Conservation (phyloP, 169 alveolate species). For the Perkinsus marinus region DNA sequence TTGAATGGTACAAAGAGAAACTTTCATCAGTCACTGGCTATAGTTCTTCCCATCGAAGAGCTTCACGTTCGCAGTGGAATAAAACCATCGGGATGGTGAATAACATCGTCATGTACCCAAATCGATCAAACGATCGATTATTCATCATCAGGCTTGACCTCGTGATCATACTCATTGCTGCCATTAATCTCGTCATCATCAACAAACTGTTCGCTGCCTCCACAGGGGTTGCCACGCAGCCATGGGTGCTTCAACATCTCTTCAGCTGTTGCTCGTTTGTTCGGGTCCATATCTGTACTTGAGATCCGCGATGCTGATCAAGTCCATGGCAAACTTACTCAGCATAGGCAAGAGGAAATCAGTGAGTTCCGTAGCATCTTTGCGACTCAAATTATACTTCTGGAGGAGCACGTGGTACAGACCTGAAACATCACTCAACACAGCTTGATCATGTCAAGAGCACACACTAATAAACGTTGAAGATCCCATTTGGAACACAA, state of each 20-base stretch:
- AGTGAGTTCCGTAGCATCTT: constrained; percentile 60
- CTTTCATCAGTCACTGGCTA: not conserved
- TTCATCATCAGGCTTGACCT: not conserved
- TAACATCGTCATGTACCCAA: not conserved
- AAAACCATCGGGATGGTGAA: not conserved
- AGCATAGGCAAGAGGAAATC: constrained; percentile 66
- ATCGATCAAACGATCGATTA: not conserved
- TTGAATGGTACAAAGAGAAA: not conserved
- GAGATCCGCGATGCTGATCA: not conserved
- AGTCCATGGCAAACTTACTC: not conserved
- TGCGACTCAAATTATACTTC: constrained; percentile 57
- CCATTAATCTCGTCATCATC: not conserved
- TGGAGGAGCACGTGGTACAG: constrained; percentile 57
- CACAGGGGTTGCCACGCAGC: constrained; percentile 37
- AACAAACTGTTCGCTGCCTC: not conserved
- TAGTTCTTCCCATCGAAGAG: not conserved
- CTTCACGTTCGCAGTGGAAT: not conserved
- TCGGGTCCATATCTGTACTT: constrained; percentile 52
- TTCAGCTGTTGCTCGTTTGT: constrained; percentile 71
- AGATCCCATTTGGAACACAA: too few species aligned
- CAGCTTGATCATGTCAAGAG: constrained; percentile 32
- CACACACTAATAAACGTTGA: not conserved
- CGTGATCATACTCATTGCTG: not conserved
- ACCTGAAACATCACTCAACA: constrained; percentile 46
- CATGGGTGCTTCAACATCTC: constrained; percentile 73